Percentiles rank a stretch among this genome's conserved stretches.
phyloP scores from a whole-genome alignment of 2,329 filamentous ascomycete species.

The Sarocladiaceae sp. region DNA sequence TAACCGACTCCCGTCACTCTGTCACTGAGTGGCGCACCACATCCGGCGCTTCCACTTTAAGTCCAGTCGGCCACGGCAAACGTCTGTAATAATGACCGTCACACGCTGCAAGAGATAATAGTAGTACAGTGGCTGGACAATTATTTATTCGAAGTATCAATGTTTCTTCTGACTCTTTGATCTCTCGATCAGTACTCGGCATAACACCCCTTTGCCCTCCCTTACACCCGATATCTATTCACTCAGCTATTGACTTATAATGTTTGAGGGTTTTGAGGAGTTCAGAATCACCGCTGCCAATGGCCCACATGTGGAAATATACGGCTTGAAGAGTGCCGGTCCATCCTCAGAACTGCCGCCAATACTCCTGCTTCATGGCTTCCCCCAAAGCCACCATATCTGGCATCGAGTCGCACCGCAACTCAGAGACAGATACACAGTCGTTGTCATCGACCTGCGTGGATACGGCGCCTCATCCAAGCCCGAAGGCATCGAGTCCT shows the following conservation, averaged over 20 bases:
- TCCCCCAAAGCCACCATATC: slow-evolving; percentile 45
- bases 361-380: slow-evolving; percentile 45
- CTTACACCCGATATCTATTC: too few species aligned
- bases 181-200: too few species aligned
- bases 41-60: too few species aligned
- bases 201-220: too few species aligned
- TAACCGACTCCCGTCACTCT: too few species aligned
- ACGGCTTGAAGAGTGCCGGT: slow-evolving; percentile 30
- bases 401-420: slow-evolving; percentile 40
- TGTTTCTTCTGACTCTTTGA: too few species aligned
- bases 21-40: too few species aligned
- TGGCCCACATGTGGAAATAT: slow-evolving; percentile 32
- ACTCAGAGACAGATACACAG: slow-evolving; percentile 31
- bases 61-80: too few species aligned
- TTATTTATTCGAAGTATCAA: too few species aligned
- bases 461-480: slow-evolving; percentile 47
- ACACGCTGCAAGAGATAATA: too few species aligned
- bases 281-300: slow-evolving; percentile 31
- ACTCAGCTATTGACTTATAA: slow-evolving; percentile 15
- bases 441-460: slow-evolving; percentile 42
- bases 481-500: slow-evolving; percentile 26
- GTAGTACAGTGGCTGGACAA: too few species aligned
- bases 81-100: too few species aligned
- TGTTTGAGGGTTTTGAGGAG: slow-evolving; percentile 32
- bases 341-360: slow-evolving; percentile 26